Evolutionary conservation across 2,329 filamentous ascomycete genomes (phyloP), one percentile per base, ranked within the genome.

Genomic region (Pestalotiopsis sp.): DNA sequence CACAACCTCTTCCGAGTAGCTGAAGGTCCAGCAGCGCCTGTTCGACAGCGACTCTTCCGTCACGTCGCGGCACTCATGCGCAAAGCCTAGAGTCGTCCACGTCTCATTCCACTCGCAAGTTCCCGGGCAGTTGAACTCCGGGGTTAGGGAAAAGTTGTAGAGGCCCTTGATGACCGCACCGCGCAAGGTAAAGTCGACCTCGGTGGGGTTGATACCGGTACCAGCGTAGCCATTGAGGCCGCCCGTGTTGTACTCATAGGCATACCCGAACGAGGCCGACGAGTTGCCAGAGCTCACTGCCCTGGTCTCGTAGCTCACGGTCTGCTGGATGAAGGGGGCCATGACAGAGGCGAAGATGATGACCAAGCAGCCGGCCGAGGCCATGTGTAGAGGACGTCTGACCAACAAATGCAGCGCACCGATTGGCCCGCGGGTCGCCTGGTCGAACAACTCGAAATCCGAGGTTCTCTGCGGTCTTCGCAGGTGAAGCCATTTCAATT

Each of bases 401-500:
- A 63, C 31, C 4, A 74, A 66, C 2, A 74, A 63, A 12, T 66
- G 9, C 14, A 69, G 13, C 2, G 70, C 64, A 6, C 69, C 72
- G 9, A 68, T 57, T 1, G 70, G 65, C 9, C 71, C 72, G 1
- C 71, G 67, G 63, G 69, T 70, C 13, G 71, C 70, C 14, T 72
- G 70, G 31, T 74, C 72, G 13, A 72, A 49, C 17, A 70, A 27
- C 23, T 73, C 72, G 23, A 74, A 56, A 31, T 74, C 68, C 14
- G 27, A 27, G 45, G 73, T 66, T 14, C 36, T 27, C 27, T 49
- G 20, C 7, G 61, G 67, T 4, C 17, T 52, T 23, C 56, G 59
- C 65, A 74, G 73, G 52, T 71, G 65, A 23, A 69, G 31, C 72
- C 72, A 74, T 56, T 74, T 74, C 52, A 45, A 58, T 65, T 74